Conservation (phyloP, 2,329 filamentous ascomycete species). For the Colletotrichum eremochloae region DNA sequence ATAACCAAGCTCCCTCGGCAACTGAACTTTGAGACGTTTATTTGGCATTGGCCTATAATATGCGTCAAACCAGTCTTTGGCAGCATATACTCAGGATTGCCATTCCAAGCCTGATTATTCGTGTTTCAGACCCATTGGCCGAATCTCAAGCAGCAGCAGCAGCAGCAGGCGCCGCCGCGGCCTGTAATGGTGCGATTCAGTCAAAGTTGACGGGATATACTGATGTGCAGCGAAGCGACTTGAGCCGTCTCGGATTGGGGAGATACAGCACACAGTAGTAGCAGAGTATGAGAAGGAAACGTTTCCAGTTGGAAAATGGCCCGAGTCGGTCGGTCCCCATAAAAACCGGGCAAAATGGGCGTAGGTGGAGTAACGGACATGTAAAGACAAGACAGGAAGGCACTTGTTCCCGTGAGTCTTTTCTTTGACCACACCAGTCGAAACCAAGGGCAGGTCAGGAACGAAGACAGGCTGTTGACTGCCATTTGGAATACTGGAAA, state of each 20-base stretch:
- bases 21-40: slow-evolving; percentile 27
- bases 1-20: slow-evolving; percentile 20
- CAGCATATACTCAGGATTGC: background rate
- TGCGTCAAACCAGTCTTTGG: slow-evolving; percentile 8
- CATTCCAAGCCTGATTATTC: slow-evolving; percentile 14
- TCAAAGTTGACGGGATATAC: slow-evolving; percentile 8
- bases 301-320: slow-evolving; percentile 29
- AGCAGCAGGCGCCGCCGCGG: background rate
- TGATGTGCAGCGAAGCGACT: slow-evolving; percentile 22
- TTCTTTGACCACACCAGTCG: slow-evolving; percentile 12
- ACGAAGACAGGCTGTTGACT: slow-evolving; percentile 19
- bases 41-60: slow-evolving; percentile 20
- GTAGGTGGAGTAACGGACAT: slow-evolving; percentile 29
- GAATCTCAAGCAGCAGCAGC: slow-evolving; percentile 1
- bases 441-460: slow-evolving; percentile 31
- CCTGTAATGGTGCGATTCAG: slow-evolving; percentile 22
- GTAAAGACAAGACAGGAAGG: slow-evolving; percentile 36
- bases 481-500: slow-evolving; percentile 35
- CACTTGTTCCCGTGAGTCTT: slow-evolving; percentile 34
- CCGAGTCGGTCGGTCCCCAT: slow-evolving; percentile 28
- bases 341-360: slow-evolving; percentile 26
- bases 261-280: background rate
- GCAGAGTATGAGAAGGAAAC: background rate
- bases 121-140: slow-evolving; percentile 17
- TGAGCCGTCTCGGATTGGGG: slow-evolving; percentile 25